phyloP scores from a whole-genome alignment of 2,329 filamentous ascomycete genomes.

The Sporothrix schenckii region DNA sequence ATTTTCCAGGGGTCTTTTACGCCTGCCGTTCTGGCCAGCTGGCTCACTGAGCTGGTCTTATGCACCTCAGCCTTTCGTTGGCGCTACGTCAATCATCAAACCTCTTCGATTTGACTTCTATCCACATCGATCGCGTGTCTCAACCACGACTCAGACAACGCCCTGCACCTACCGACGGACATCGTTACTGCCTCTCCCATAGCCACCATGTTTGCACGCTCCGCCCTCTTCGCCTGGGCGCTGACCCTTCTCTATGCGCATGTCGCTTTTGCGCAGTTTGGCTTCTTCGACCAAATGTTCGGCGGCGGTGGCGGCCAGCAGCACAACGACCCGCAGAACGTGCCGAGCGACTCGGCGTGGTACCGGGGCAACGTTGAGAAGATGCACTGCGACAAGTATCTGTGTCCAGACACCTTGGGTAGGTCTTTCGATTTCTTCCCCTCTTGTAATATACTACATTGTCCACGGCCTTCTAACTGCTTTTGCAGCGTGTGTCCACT shows the following conservation, averaged over 20 bases:
- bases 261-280: conserved; percentile 76
- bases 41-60: background rate
- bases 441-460: background rate
- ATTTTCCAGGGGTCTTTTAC: background rate
- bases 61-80: conserved; percentile 12
- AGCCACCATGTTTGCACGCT: background rate
- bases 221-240: conserved; percentile 47
- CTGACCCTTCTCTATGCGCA: conserved; percentile 59
- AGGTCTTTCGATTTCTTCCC: conserved; percentile 19
- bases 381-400: conserved; percentile 90
- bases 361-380: conserved; percentile 56
- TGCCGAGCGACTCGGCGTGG: conserved; percentile 78
- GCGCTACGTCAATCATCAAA: background rate
- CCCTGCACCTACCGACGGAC: too few relatives aligned
- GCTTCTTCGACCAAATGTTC: conserved; percentile 99
- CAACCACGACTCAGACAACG: background rate
- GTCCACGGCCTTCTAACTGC: background rate
- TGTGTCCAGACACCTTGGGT: conserved; percentile 86
- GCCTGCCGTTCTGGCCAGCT: conserved; percentile 20
- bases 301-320: conserved; percentile 58
- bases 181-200: background rate
- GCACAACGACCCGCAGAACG: conserved; percentile 70
- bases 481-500: conserved; percentile 76
- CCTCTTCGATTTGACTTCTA: background rate
- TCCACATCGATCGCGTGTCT: background rate